Evolutionary conservation across 768 basidiomycete species (phyloP), one percentile per base, ranked within the genome.

Genomic region (Boletus pseudo-olivaceus): DNA sequence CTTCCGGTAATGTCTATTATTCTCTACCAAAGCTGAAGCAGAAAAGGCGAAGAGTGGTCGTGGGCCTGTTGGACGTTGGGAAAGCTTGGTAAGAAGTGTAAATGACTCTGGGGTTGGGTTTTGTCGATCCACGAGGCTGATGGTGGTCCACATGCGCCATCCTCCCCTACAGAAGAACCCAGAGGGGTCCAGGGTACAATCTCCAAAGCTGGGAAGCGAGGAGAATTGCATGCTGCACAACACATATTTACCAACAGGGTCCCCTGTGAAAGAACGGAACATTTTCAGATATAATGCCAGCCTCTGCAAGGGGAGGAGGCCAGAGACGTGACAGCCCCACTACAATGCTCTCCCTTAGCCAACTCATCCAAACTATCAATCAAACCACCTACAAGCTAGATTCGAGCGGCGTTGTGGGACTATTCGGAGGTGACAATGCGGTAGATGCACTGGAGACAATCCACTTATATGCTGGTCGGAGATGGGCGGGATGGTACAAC

Each of bases 401-500:
- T 47, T 27, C 49, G 33, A 54, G 62, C 8, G 71, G 69, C 14
- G 64, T 72, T 15, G 69, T 64, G 4, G 71, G 66, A 5, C 62
- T 74, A 29, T 64, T 74, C 5, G 72, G 73, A 33, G 72, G 73
- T 2, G 54, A 68, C 15, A 58, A 62, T 26, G 73, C 71, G 1
- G 59, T 64, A 9, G 60, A 71, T 23, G 73, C 72, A 12, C 61
- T 72, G 29, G 53, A 58, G 41, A 65, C 68, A 1, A 67, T 74
- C n/a, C 72, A 72, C 34, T 9, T 73, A 20, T 65, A 65, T 53
- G 37, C 59, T 27, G 61, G 64, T 20, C 65, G 69, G 47, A 64
- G 57, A 23, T 72, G 67, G 72, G 56, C 59, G 1, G 72, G 72
- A 35, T 74, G 69, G 69, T 73, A 73, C 57, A 73, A 73, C 52